Evolutionary conservation across 2,329 filamentous ascomycete species (phyloP).

Genomic region (Paraconiothyrium brasiliense): DNA sequence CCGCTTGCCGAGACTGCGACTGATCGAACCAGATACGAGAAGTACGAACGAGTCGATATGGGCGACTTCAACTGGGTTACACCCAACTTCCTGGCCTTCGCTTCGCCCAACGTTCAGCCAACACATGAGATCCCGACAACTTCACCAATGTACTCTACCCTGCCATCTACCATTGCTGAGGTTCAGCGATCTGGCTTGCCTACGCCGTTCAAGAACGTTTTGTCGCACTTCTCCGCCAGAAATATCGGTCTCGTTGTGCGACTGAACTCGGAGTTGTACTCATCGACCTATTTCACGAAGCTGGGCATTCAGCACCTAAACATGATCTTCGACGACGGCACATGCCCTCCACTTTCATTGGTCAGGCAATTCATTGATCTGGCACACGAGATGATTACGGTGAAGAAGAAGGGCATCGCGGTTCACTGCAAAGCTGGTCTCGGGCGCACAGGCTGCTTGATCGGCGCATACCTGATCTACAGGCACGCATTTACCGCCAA

Average conservation of each 20-base stretch:
- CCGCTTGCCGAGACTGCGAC: conserved; percentile 6
- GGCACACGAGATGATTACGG: conserved; percentile 91
- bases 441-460: conserved; percentile 92
- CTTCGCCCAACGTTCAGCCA: conserved; percentile 87
- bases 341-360: conserved; percentile 87
- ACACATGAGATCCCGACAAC: conserved; percentile 75
- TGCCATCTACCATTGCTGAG: conserved; percentile 80
- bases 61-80: conserved; percentile 99
- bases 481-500: conserved; percentile 97
- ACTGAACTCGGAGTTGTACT: conserved; percentile 95
- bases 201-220: conserved; percentile 92
- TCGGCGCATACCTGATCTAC: conserved; percentile 97
- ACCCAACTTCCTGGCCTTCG: conserved; percentile 93
- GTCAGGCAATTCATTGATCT: conserved; percentile 95
- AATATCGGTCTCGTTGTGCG: conserved; percentile 94
- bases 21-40: conserved; percentile 75
- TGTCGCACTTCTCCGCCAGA: conserved; percentile 85
- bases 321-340: conserved; percentile 99
- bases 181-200: conserved; percentile 77
- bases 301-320: conserved; percentile 95
- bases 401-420: conserved; percentile 90
- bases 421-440: conserved; percentile 99
- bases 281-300: conserved; percentile 94
- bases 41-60: conserved; percentile 93
- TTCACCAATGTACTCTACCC: conserved; percentile 75